Evolutionary conservation across 805 yeast species (phyloP).

Genomic region (Ogataea degrootiae): DNA sequence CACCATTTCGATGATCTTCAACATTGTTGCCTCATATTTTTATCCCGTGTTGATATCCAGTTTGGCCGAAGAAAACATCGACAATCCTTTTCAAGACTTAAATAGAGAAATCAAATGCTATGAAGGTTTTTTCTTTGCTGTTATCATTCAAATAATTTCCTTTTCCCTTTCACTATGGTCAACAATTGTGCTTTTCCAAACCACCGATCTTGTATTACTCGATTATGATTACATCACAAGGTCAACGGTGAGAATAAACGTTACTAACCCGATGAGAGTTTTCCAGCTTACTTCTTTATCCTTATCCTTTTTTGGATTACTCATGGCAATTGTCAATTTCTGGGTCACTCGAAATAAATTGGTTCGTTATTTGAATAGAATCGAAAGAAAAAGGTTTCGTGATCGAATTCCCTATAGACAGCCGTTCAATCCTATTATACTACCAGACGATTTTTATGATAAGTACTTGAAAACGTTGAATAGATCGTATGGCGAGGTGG

Average conservation of each 20-base stretch:
- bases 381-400: slow-evolving; percentile 15
- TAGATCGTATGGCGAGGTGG: too few species aligned
- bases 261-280: slow-evolving; percentile 15
- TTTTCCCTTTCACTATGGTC: slow-evolving; percentile 20
- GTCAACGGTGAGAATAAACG: slow-evolving; percentile 11
- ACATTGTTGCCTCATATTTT: slow-evolving; percentile 23
- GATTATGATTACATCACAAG: slow-evolving; percentile 12
- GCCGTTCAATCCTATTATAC: slow-evolving; percentile 1
- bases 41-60: slow-evolving; percentile 23
- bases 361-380: slow-evolving; percentile 21
- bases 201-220: slow-evolving; percentile 6
- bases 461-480: slow-evolving; percentile 14
- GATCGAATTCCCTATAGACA: background rate
- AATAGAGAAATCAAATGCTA: slow-evolving; percentile 20
- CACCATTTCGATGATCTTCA: slow-evolving; percentile 20
- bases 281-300: slow-evolving; percentile 23
- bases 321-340: slow-evolving; percentile 19
- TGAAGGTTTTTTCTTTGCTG: slow-evolving; percentile 16
- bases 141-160: slow-evolving; percentile 16
- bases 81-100: slow-evolving; percentile 21
- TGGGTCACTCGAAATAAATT: slow-evolving; percentile 21
- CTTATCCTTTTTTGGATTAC: slow-evolving; percentile 15
- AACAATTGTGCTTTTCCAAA: slow-evolving; percentile 11
- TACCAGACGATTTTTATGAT: slow-evolving; percentile 18
- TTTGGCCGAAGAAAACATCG: slow-evolving; percentile 20